Base-by-base conservation (phyloP, 2,329 filamentous ascomycete species). In the Epichloe hybrida region DNA sequence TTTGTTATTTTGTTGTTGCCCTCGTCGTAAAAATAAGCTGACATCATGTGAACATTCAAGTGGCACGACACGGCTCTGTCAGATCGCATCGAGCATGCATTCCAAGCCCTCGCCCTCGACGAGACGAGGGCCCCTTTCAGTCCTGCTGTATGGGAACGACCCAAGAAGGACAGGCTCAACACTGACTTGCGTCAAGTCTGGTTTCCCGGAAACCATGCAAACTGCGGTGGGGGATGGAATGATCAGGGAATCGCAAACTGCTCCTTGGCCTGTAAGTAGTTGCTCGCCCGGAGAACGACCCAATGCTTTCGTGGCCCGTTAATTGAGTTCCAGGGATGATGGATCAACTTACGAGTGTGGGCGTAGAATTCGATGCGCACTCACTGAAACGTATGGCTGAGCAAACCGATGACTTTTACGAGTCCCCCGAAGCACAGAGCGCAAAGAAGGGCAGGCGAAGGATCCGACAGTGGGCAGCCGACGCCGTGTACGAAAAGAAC, bases 181-280 rank as follows among this genome's bases (percentile, higher is more conserved):
- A 72, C 71, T 2, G 67, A 76, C 52, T 63, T 76, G 43, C 66
- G 72, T 31, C 73, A 76, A 54, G 72, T 75, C 12, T 83, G 80
- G 80, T 88, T 89, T 58, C 80, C 84, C 0, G 84, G 84, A 6
- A 79, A 76, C 47, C 85, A 89, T 60, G 79, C 73, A 11, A 84
- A 87, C 57, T 79, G 85, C 45, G 84, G 84, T 4, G 84, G 84
- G 35, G 83, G 84, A 2, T 84, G 77, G 77, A 61, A 65, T 5
- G 74, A 77, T 46, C 69, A 75, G 53, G 72, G 71, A 43, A 65
- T 70, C 20, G 62, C 69, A 3, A 67, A 71, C 49, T 61, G 64
- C 15, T 64, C 64, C 21, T 60, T 71, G 45, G 62, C 66, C 17
- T 71, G 69, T 70, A 57, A 56, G 68, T 58, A n/a, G 13, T 41